These are phyloP conservation scores for Boeremia lycopersici DNA, from an alignment of 2,329 filamentous ascomycete species.

Conservation along the genomic window DNA sequence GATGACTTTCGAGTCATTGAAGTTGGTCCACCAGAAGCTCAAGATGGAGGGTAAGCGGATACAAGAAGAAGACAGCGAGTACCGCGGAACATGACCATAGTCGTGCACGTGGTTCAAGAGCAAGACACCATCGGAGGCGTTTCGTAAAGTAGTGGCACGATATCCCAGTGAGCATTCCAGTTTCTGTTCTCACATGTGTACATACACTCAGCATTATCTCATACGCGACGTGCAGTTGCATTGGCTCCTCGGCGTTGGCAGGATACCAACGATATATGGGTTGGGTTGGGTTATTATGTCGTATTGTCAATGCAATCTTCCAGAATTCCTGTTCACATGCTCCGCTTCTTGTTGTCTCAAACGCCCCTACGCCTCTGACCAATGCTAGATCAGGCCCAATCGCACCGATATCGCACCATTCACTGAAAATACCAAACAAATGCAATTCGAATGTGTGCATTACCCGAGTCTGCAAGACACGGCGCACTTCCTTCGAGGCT, in stretches of 20 bases:
- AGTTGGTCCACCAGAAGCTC: slow-evolving; percentile 56
- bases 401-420: not conserved
- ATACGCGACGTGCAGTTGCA: slow-evolving; percentile 22
- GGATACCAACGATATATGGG: slow-evolving; percentile 10
- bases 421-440: not conserved
- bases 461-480: not conserved
- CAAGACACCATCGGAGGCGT: slow-evolving; percentile 22
- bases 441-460: not conserved
- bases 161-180: slow-evolving; percentile 26
- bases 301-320: slow-evolving; percentile 13
- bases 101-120: not conserved
- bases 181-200: slow-evolving; percentile 29
- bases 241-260: slow-evolving; percentile 27
- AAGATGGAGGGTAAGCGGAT: slow-evolving; percentile 58
- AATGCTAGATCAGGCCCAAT: not conserved
- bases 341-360: not conserved
- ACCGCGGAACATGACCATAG: not conserved
- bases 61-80: slow-evolving; percentile 20
- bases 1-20: slow-evolving; percentile 88
- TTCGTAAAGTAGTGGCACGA: slow-evolving; percentile 21
- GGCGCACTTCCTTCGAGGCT: not conserved
- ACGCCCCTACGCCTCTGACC: not conserved
- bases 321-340: not conserved
- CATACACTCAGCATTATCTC: slow-evolving; percentile 30
- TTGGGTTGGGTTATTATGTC: slow-evolving; percentile 6